These are phyloP conservation scores for Meyerozyma sp. DNA, from an alignment of 1,139 yeast genomes.

Conservation along the genomic window DNA sequence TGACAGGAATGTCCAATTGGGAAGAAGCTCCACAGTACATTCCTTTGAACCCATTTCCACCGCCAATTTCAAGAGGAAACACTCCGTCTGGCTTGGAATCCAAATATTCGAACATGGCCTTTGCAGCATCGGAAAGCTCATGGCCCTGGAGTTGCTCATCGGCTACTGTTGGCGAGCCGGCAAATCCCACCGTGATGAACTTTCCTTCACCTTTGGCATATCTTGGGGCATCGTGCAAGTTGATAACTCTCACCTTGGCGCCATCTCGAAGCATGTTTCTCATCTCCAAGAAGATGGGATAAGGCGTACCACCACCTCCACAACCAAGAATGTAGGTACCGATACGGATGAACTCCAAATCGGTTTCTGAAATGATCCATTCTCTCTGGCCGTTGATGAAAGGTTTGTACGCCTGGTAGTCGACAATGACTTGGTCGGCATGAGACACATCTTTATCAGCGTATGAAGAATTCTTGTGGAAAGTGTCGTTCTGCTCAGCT, in stretches of 20 bases:
- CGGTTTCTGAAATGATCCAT: slow-evolving; percentile 35
- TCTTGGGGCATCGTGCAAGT: slow-evolving; percentile 19
- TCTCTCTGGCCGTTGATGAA: slow-evolving; percentile 23
- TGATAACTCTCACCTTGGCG: slow-evolving; percentile 25
- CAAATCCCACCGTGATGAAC: slow-evolving; percentile 33
- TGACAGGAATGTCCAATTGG: slow-evolving; percentile 24
- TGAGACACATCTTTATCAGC: neutral
- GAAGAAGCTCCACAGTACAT: slow-evolving; percentile 19
- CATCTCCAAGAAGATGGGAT: slow-evolving; percentile 30
- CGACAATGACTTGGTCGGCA: slow-evolving; percentile 7
- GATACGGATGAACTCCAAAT: slow-evolving; percentile 34
- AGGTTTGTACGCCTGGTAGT: slow-evolving; percentile 27
- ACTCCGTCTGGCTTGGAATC: slow-evolving; percentile 20
- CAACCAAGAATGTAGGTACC: slow-evolving; percentile 45
- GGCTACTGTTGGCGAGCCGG: slow-evolving; percentile 45
- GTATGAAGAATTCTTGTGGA: neutral
- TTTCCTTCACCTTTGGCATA: slow-evolving; percentile 19
- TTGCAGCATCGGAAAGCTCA: slow-evolving; percentile 27
- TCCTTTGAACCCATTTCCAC: slow-evolving; percentile 39
- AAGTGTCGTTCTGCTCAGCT: neutral
- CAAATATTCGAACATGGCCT: slow-evolving; percentile 20
- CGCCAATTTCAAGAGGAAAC: slow-evolving; percentile 38
- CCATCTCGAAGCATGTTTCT: slow-evolving; percentile 29
- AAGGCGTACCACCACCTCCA: slow-evolving; percentile 50
- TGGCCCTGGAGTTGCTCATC: slow-evolving; percentile 36